Conservation (phyloP, 2,329 filamentous ascomycete genomes). For the Alternaria ventricosa region DNA sequence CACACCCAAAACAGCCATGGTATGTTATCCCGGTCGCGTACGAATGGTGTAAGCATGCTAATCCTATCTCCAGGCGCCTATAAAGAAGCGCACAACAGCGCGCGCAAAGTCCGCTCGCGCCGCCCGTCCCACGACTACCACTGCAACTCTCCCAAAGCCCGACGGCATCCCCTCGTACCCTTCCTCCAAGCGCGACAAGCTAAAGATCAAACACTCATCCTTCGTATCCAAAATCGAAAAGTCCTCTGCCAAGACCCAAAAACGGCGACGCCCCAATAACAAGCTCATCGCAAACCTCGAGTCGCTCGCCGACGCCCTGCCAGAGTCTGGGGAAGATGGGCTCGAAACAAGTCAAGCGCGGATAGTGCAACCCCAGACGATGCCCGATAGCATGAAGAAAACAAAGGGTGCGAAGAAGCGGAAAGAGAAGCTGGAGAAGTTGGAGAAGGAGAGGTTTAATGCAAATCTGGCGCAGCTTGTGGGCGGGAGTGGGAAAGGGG, state of each 20-base stretch:
- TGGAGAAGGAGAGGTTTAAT: slow-evolving; percentile 84
- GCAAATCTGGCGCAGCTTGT: slow-evolving; percentile 80
- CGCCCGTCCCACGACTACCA: slow-evolving; percentile 23
- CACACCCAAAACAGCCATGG: slow-evolving; percentile 13
- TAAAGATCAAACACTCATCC: slow-evolving; percentile 77
- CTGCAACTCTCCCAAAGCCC: slow-evolving; percentile 25
- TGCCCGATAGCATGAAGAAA: slow-evolving; percentile 68
- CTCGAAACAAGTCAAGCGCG: slow-evolving; percentile 61
- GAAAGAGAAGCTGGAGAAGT: slow-evolving; percentile 78
- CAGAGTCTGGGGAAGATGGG: slow-evolving; percentile 55
- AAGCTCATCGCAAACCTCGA: slow-evolving; percentile 80
- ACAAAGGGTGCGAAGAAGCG: slow-evolving; percentile 77
- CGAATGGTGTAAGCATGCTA: too few relatives aligned
- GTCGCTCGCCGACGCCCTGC: slow-evolving; percentile 80
- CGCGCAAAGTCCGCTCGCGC: slow-evolving; percentile 43
- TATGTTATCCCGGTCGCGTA: neutral
- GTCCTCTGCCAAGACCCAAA: slow-evolving; percentile 60
- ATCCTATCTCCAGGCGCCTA: slow-evolving; percentile 34
- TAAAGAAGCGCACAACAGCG: slow-evolving; percentile 46
- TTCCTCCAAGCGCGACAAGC: slow-evolving; percentile 82
- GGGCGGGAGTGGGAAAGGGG: slow-evolving; percentile 10
- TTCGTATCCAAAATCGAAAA: slow-evolving; percentile 81
- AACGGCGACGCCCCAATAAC: slow-evolving; percentile 72
- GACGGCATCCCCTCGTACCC: slow-evolving; percentile 61
- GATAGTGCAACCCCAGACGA: slow-evolving; percentile 57